A percentile compares a stretch with the other conserved stretches of the same genome.
Conservation (phyloP, 768 basidiomycete species). For the Macrocybe gigantea region DNA sequence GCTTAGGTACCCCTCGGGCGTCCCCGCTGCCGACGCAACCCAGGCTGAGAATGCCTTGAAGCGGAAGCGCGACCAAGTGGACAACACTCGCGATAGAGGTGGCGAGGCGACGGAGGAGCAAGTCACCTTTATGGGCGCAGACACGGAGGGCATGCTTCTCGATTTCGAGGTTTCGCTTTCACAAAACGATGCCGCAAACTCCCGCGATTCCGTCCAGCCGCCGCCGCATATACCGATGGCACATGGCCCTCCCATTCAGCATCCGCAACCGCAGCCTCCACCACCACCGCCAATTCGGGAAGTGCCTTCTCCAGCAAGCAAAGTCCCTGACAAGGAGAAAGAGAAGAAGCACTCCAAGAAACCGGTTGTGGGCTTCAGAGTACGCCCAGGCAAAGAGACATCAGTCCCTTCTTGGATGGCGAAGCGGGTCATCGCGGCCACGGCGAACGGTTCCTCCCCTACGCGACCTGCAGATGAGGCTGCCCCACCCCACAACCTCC, state of each 20-base stretch:
- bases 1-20: slow-evolving; percentile 5
- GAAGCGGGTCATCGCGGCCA: slow-evolving; percentile 1
- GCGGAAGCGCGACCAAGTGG: slow-evolving; percentile 15
- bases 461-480: not conserved
- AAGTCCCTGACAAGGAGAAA: slow-evolving; percentile 12
- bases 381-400: slow-evolving; percentile 15
- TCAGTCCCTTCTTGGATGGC: slow-evolving; percentile 13
- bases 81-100: not conserved
- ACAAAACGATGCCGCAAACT: not conserved
- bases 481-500: no score
- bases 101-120: not conserved
- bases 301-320: not conserved
- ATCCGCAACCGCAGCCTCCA: not conserved
- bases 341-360: slow-evolving; percentile 41
- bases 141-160: not conserved
- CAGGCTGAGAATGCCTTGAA: slow-evolving; percentile 17
- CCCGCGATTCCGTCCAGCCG: slow-evolving; percentile 1
- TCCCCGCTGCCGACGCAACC: slow-evolving; percentile 6
- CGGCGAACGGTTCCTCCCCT: not conserved
- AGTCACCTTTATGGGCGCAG: not conserved
- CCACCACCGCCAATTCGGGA: not conserved
- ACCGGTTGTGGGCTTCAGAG: no score
- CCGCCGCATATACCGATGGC: not conserved
- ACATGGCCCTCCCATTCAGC: not conserved
- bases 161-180: not conserved